Evolutionary conservation across 768 basidiomycete species (phyloP), one percentile per base, ranked within the genome.

Genomic region (Mycena filopes): DNA sequence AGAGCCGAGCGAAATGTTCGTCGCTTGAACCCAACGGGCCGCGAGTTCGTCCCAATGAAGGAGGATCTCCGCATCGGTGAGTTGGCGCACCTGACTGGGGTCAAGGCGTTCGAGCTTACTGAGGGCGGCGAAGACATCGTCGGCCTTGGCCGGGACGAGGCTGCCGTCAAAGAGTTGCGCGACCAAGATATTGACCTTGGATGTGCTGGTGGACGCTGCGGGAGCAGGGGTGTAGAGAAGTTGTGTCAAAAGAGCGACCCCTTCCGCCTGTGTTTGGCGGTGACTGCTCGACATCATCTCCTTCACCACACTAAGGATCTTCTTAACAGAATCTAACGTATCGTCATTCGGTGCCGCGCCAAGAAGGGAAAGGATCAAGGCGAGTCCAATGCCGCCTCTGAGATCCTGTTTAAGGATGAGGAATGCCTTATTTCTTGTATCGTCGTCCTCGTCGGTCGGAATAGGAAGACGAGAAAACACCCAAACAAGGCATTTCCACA

Each of bases 401-500:
- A 85, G 69, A 49, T 87, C 84, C 60, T 89, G 83, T 23, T 75
- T 79, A 28, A 89, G 72, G 6, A 84, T 72, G 33, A 68, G 70
- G 65, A 84, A 83, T 1, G 81, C 81, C 0, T 73, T 75, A 18
- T 81, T 78, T 47, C 71, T 65, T 41, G 73, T 76, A 1, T 68
- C 69, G 3, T 74, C 71, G n/a, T n/a, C n/a, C 13, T 55, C 20
- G 25, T 40, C 54, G 41, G 16, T 55, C 20, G 46, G 64, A 12
- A 21, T 26, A 15, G 79, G 77, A 48, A 88, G 70, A 20, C 79
- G 80, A 21, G 81, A 74, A 62, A 84, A 88, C 2, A 83, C 81
- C 88, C 89, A 89, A 23, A 89, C 74, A 28, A 89, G 76, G 55
- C 84, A 81, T 55, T 77, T 79, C 88, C 88, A 90, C 23, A 84